These are phyloP conservation scores for Hamamelis virginiana DNA, from an alignment of 164 flowering plant species.

Conservation along the genomic window DNA sequence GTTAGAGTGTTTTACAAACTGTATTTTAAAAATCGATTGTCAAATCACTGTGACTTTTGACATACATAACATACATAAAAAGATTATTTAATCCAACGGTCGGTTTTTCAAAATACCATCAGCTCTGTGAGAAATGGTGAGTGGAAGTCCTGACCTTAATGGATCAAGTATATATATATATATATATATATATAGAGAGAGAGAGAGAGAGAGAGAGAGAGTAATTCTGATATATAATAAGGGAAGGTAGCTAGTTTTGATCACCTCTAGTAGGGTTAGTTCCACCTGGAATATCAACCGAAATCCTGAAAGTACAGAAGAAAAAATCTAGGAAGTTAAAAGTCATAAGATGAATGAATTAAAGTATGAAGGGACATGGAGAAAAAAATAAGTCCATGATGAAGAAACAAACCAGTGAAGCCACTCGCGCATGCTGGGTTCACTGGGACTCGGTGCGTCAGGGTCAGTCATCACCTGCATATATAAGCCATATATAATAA, in stretches of 20 bases:
- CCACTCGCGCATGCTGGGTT: slow-evolving; percentile 73
- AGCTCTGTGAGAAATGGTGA: too few relatives aligned
- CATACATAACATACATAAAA: too few relatives aligned
- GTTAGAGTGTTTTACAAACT: too few relatives aligned
- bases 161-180: too few relatives aligned
- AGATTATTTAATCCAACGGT: too few relatives aligned
- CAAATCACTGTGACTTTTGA: too few relatives aligned
- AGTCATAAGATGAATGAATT: too few relatives aligned
- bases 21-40: too few relatives aligned
- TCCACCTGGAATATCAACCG: slow-evolving; percentile 52
- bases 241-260: too few relatives aligned
- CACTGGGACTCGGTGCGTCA: slow-evolving; percentile 89
- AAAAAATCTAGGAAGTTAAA: neutral
- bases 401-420: slow-evolving; percentile 53
- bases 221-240: neutral
- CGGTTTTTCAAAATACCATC: too few relatives aligned
- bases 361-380: neutral
- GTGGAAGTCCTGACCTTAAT: too few relatives aligned
- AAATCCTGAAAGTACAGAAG: slow-evolving; percentile 35
- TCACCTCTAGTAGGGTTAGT: slow-evolving; percentile 37
- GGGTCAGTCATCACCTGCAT: slow-evolving; percentile 83
- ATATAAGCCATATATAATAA: neutral
- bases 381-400: neutral
- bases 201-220: neutral
- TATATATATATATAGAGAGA: neutral